Base-by-base conservation (phyloP, 179 eudicot species). In the Spergularia azorica region DNA sequence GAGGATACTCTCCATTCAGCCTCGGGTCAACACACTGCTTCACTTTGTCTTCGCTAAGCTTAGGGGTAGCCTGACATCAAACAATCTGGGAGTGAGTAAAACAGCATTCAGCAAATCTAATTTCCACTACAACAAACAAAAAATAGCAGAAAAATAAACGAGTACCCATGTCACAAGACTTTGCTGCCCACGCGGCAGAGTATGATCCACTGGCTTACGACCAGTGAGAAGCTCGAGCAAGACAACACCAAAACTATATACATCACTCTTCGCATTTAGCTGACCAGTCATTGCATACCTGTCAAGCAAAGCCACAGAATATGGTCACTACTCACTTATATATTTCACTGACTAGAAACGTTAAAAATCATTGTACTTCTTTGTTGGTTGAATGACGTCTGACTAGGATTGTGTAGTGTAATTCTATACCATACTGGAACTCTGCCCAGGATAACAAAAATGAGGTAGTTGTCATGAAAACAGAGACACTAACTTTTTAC, bases 181-280 rank as follows among this genome's bases (percentile, higher is more conserved):
- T 62, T 82, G 85, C 63, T 82, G 82, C 48, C 85, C 85, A 70
- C 85, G 85, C 10, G 85, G 85, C 55, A 82, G 75, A 43, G 82
- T 82, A 63, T 82, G 85, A 79, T 82, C 85, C 57, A 82, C 85
- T 21, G 85, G 85, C 38, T 82, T 82, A 15, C 85, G 75, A 38
- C 85, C 85, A 71, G 85, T 82, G 76, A 82, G 85, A 38, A 82
- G 81, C 82, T 82, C 85, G 41, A 82, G 85, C 79, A 82, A 75
- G 70, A 78, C 85, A 16, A 82, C 85, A 8, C 85, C 85, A 59
- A 82, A 82, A 79, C 85, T 82, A 70, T 82, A 82, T 11, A 82
- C 85, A 26, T 82, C 85, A 16, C 85, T 82, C 77, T 82, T 82
- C 43, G 85, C 82, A 71, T 78, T 82, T 36, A 82, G 85, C 73